These are phyloP conservation scores for Clohesyomyces aquaticus DNA, from an alignment of 495 filamentous ascomycete species.

Conservation along the genomic window DNA sequence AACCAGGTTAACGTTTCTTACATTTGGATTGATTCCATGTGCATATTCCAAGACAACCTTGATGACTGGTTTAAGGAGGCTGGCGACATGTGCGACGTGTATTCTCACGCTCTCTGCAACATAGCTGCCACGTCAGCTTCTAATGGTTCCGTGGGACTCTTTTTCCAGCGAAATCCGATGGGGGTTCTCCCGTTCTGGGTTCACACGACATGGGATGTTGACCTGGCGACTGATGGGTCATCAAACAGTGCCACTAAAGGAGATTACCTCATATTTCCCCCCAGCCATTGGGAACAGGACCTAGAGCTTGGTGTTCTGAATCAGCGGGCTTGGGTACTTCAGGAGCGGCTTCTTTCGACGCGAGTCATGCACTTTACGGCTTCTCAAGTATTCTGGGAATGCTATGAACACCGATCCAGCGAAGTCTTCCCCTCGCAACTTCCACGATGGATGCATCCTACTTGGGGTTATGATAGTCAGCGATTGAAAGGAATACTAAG, in stretches of 20 bases:
- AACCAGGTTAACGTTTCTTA: conserved; percentile 14
- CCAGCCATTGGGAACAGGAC: neutral
- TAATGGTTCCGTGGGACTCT: neutral
- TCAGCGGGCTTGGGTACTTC: conserved; percentile 7
- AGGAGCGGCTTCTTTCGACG: conserved; percentile 7
- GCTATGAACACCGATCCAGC: neutral
- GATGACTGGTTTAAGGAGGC: conserved; percentile 18
- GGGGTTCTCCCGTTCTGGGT: neutral
- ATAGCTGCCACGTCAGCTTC: conserved; percentile 5
- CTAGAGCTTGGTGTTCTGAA: neutral
- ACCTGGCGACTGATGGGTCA: neutral
- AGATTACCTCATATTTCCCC: neutral
- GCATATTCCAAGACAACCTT: conserved; percentile 33
- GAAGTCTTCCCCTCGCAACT: neutral
- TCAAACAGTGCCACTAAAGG: neutral
- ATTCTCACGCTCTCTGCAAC: conserved; percentile 11
- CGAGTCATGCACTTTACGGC: conserved; percentile 11
- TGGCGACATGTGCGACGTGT: conserved; percentile 8
- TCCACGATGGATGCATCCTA: neutral
- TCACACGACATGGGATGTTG: too few species aligned
- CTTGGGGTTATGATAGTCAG: neutral
- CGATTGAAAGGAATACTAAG: neutral
- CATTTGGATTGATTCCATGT: conserved; percentile 37
- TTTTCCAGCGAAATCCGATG: neutral
- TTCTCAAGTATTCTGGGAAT: conserved; percentile 11